Base-by-base conservation (phyloP, 2,329 filamentous ascomycete species). In the Aureobasidium sp. region DNA sequence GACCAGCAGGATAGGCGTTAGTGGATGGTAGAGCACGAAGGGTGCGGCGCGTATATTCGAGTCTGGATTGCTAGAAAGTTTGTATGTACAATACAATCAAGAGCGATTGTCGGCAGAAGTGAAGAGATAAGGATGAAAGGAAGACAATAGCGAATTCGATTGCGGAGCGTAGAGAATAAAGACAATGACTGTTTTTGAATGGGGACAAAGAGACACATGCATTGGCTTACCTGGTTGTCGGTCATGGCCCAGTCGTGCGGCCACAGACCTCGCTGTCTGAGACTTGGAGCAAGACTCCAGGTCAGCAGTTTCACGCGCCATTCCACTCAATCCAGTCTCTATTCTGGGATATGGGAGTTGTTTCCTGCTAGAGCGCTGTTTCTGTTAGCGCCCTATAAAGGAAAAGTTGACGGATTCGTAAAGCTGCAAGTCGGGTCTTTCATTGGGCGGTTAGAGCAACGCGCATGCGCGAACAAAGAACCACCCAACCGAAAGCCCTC, bases 241-340 rank as follows among this genome's bases (percentile, higher is more conserved):
- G 65, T 66, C 68, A 62, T 64, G 69, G 65, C 67, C 53, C 68
- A 68, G 67, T 72, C 69, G 71, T 72, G 70, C 68, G 65, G 64
- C 68, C 65, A 45, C 64, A 52, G 37, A 55, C 51, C 57, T 45
- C 41, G 57, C 56, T 68, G 74, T 72, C 67, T 69, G 71, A 71
- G 71, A 72, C 69, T 62, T 53, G 68, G 66, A 69, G 68, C 71
- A 67, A 66, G 71, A 71, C 69, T 69, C 70, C 71, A 68, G 71
- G 69, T 69, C 68, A 67, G 68, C 29, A 57, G 76, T 76, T 76
- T 76, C 76, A 74, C 67, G 66, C 70, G 71, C 64, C 70, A 74
- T 71, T 22, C 70, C 74, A 73, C 69, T 72, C 70, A 71, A 68
- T 67, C 73, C 73, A 72, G 72, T 72, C 76, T 76, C 74, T 74